A percentile compares a stretch with the other conserved stretches of the same genome.
Evolutionary conservation across 805 yeast genomes (phyloP).

Genomic region (Wickerhamomyces canadensis): DNA sequence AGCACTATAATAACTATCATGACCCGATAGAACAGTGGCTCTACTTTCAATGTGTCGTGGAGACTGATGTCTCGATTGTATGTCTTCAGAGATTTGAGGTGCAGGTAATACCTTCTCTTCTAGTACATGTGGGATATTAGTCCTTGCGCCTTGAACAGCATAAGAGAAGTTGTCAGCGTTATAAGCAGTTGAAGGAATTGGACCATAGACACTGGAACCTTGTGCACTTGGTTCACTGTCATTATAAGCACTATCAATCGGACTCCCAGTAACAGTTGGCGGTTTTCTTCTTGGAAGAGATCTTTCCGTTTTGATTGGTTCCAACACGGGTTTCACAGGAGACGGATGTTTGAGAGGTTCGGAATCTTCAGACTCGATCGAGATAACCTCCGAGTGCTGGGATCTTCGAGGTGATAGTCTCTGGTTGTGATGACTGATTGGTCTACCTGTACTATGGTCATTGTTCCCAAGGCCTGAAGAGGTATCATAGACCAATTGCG

Average conservation of each 20-base stretch:
- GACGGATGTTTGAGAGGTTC: conserved; percentile 2
- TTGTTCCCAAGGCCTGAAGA: too few relatives aligned
- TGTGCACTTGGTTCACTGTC: conserved; percentile 9
- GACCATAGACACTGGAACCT: conserved; percentile 20
- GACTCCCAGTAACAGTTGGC: conserved; percentile 1
- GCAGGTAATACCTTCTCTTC: background rate
- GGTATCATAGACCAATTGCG: too few relatives aligned
- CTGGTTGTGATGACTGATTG: too few relatives aligned
- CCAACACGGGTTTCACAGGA: conserved; percentile 1
- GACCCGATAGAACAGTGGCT: conserved; percentile 3
- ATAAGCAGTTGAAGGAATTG: too few relatives aligned
- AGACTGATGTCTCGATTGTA: too few relatives aligned
- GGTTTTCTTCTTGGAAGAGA: conserved; percentile 9
- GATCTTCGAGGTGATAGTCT: too few relatives aligned
- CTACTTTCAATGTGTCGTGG: background rate
- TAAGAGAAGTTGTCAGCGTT: too few relatives aligned
- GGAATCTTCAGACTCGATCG: background rate
- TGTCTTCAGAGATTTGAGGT: too few relatives aligned
- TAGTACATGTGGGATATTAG: background rate
- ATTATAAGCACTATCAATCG: background rate
- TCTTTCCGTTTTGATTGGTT: conserved; percentile 2
- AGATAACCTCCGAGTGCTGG: too few relatives aligned
- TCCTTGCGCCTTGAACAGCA: too few relatives aligned
- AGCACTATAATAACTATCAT: conserved; percentile 3
- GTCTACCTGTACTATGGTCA: too few relatives aligned